These are phyloP conservation scores for Panicum miliaceum DNA, from an alignment of 176 grass and related monocot species.

Conservation along the genomic window DNA sequence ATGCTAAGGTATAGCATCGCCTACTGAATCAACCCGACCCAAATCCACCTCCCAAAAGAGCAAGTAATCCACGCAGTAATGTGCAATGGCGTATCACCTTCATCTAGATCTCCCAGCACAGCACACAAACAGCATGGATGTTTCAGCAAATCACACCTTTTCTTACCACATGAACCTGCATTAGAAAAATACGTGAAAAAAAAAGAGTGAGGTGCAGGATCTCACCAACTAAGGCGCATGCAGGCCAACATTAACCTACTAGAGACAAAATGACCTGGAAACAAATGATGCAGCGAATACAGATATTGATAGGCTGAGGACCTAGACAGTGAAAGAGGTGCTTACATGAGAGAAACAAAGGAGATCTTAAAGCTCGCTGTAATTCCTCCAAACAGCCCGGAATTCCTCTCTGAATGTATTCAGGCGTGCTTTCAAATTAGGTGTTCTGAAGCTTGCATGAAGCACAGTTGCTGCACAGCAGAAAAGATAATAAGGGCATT, in stretches of 20 bases:
- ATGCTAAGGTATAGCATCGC: slow-evolving; percentile 23
- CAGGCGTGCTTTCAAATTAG: slow-evolving; percentile 95
- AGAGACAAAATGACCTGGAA: background rate
- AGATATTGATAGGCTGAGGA: background rate
- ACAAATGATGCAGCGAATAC: background rate
- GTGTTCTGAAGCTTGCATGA: slow-evolving; percentile 96
- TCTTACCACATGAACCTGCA: slow-evolving; percentile 46
- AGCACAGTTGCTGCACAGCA: slow-evolving; percentile 68
- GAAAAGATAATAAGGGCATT: slow-evolving; percentile 26
- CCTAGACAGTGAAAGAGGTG: background rate
- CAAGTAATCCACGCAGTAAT: slow-evolving; percentile 40
- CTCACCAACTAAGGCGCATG: background rate
- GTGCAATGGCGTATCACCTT: slow-evolving; percentile 27
- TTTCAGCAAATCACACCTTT: slow-evolving; percentile 40
- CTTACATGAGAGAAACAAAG: slow-evolving; percentile 30
- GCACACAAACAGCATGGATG: slow-evolving; percentile 42
- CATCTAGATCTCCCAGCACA: slow-evolving; percentile 41
- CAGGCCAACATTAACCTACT: background rate
- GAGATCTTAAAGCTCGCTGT: slow-evolving; percentile 72
- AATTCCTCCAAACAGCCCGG: slow-evolving; percentile 92
- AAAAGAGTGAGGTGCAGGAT: background rate
- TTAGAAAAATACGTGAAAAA: slow-evolving; percentile 1
- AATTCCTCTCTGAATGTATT: slow-evolving; percentile 99
- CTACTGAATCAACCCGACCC: background rate
- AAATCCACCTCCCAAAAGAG: slow-evolving; percentile 30